Conservation (phyloP, 306 rosid genomes). For the Argentina anserina region DNA sequence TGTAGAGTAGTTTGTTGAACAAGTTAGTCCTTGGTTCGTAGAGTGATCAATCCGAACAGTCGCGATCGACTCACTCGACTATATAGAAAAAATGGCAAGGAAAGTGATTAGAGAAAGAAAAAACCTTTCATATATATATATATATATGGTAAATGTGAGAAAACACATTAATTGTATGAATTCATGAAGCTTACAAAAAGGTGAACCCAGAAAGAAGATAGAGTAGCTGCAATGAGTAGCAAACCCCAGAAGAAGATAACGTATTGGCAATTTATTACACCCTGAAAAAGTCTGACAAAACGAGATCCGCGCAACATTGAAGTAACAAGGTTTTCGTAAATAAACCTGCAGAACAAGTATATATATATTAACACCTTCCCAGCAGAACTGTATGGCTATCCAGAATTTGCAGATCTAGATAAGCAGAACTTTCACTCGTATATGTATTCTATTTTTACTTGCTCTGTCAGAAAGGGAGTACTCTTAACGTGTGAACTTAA, state of each 20-base stretch:
- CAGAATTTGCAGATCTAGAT: not conserved
- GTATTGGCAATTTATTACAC: conserved; percentile 12
- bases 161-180: not conserved
- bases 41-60: not conserved
- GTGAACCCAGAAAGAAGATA: conserved; percentile 20
- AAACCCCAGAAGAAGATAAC: conserved; percentile 29
- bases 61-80: conserved; percentile 12
- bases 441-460: not conserved
- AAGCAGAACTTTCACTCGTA: too few species aligned
- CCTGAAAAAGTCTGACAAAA: conserved; percentile 2
- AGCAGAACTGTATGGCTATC: not conserved
- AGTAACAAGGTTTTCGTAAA: not conserved
- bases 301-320: conserved; percentile 11
- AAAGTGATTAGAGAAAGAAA: not conserved
- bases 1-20: conserved; percentile 32
- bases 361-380: not conserved
- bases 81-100: not conserved
- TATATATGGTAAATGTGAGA: not conserved
- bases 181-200: conserved; percentile 28
- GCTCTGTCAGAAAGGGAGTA: not conserved
- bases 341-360: not conserved
- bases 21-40: conserved; percentile 20
- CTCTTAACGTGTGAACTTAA: not conserved
- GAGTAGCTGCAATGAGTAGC: conserved; percentile 21
- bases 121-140: not conserved